Base-by-base conservation (phyloP, 495 filamentous ascomycete genomes). In the Penicillium malachiteum region DNA sequence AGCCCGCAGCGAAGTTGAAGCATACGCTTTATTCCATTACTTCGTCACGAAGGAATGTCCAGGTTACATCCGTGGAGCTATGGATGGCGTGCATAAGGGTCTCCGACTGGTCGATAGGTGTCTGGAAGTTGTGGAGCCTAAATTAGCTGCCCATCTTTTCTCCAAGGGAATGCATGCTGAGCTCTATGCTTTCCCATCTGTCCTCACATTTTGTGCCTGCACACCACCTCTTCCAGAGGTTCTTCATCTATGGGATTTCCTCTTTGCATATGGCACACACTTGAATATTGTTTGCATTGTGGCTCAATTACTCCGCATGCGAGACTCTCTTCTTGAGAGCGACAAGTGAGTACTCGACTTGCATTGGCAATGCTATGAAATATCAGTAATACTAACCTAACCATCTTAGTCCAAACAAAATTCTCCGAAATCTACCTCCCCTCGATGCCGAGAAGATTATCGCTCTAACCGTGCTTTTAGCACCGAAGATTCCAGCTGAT, bases 221-320 rank as follows among this genome's bases (percentile, higher is more conserved):
- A 97, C 95, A 18, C 95, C 95, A n/a, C 95, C 94, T 3, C 70
- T 99, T 35, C 94, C 92, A 0, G 93, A 99, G 65, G 94, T 99
- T 6, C 74, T 98, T 35, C 83, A 87, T 50, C 79, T 97, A n/a
- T 99, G 94, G 94, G 94, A 99, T 69, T 99, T 99, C 61, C 77
- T 97, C 11, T 91, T 99, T 66, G 92, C 94, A 0, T 99, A 96
- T 63, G 94, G 94, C 0, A 81, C 90, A 34, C 95, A 97, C 71
- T 66, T 97, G 44, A 99, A 99, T 62, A 89, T 99, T 47, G 67
- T 99, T 9, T 97, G 95, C 64, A 96, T 99, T 58, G 95, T 97
- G 21, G 91, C 92, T n/a, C 94, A 99, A 71, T 75, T 99, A 46
- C 82, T 96, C 39, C 81, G 94, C 57, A 90, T 96, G 72, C 78